Base-by-base conservation (phyloP, 2,329 filamentous ascomycete species). In the Didymosphaeria variabile region DNA sequence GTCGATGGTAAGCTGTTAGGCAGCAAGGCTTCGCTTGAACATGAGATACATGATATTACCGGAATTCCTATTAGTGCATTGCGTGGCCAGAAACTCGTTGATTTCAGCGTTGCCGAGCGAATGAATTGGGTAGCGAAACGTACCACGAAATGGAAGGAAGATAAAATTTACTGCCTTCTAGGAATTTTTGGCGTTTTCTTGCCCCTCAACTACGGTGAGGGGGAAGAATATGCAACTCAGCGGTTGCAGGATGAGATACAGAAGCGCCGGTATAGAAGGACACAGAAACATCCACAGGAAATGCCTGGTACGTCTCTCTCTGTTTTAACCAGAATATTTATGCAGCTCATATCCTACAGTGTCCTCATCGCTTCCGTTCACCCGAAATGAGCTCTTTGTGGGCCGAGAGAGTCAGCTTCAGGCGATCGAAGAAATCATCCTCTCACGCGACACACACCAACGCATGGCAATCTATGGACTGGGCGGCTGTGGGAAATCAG, bases 1-100 rank as follows among this genome's bases (percentile, higher is more conserved):
- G 5, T 29, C 38, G 47, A 59, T 7, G 57, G 57, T 23, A 38
- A 55, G 19, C 36, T 12, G 17, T 38, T 66, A 32, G 62, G 64
- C 21, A 53, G 50, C 36, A 66, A 59, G 42, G 29, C 55, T 49
- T 59, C 51, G 38, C 42, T 66, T 34, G 59, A 64, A 54, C 62
- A 50, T 36, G 34, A 47, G 29, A 47, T 60, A 19, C 29, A 53
- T 12, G 38, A 57, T 12, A 57, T 57, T 45, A 60, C 54, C 17
- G 38, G 40, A 4, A 60, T 60, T 38, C 45, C 58, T 31, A 31
- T 31, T n/a, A 31, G 13, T n/a, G 45, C 45, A 29, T 31, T 47
- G 10, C 23, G 45, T 29, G 45, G 45, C 15, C 45, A 47, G 15
- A 47, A 31, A 3, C 45, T 31, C 29, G 19, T 12, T 21, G 45